A percentile compares a stretch with the other conserved stretches of the same genome.
Evolutionary conservation across 2,329 filamentous ascomycete species (phyloP).

Genomic region (Trichoderma guizhouense): DNA sequence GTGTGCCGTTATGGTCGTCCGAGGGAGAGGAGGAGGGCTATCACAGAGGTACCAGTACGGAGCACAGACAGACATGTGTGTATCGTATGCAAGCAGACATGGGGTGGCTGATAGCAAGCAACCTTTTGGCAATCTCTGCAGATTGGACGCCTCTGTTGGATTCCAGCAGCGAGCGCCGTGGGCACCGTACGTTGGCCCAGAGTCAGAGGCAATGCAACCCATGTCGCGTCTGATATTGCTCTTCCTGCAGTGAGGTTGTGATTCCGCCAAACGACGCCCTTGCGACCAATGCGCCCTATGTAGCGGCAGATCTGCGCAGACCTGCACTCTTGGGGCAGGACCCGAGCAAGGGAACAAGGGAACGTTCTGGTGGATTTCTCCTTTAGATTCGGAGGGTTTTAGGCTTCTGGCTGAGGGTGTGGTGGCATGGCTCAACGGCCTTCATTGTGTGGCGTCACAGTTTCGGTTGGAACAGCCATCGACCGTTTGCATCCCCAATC

Average conservation of each 20-base stretch:
- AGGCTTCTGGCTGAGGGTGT: neutral
- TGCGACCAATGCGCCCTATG: neutral
- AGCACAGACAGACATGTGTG: neutral
- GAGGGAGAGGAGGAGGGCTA: neutral
- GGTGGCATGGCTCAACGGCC: conserved; percentile 1
- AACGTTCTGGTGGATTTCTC: neutral
- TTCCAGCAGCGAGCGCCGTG: neutral
- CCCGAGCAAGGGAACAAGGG: neutral
- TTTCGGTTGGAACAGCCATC: neutral
- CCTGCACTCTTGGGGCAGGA: neutral
- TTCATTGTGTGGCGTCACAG: neutral
- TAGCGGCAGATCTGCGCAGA: neutral
- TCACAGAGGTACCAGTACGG: neutral
- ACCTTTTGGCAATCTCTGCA: neutral
- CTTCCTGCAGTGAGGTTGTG: neutral
- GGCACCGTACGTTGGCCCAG: neutral
- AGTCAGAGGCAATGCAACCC: neutral
- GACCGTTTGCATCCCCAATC: neutral
- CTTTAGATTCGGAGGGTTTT: neutral
- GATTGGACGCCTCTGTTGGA: conserved; percentile 6
- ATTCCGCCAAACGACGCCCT: neutral
- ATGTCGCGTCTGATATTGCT: conserved; percentile 8
- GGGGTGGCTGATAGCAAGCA: neutral
- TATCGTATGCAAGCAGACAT: neutral
- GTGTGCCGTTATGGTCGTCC: neutral